Percentiles rank a stretch among this genome's conserved stretches.
Conservation (phyloP, 345 rosid species). For the Syzygium aqueum region DNA sequence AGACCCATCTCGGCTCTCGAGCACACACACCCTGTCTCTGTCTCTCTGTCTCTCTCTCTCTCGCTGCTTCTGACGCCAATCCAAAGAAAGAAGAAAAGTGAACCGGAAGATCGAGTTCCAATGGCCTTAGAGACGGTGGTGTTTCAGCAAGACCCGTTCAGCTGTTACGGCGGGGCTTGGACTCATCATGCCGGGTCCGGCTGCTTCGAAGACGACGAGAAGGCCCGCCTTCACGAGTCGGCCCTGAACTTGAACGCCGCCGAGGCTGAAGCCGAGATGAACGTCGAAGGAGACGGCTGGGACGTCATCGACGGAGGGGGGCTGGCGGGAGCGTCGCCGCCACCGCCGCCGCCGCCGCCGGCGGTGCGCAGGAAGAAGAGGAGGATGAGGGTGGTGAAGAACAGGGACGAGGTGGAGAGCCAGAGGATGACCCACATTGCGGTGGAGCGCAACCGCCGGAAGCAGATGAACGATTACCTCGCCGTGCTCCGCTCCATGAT, state of each 20-base stretch:
- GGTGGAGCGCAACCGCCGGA: slow-evolving; percentile 66
- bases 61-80: background rate
- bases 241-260: background rate
- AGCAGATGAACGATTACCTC: slow-evolving; percentile 64
- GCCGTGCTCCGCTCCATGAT: slow-evolving; percentile 44
- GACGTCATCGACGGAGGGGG: background rate
- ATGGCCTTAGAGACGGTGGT: slow-evolving; percentile 6
- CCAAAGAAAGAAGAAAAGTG: background rate
- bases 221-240: background rate
- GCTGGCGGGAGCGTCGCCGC: background rate
- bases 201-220: background rate
- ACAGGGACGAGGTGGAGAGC: slow-evolving; percentile 42
- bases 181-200: background rate
- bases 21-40: background rate
- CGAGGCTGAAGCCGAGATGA: background rate
- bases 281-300: background rate
- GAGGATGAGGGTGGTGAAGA: slow-evolving; percentile 26
- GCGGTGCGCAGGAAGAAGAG: slow-evolving; percentile 22
- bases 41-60: background rate
- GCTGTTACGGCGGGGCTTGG: background rate
- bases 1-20: background rate
- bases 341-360: background rate
- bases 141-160: slow-evolving; percentile 6
- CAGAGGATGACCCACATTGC: slow-evolving; percentile 67
- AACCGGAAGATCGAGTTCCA: background rate